Evolutionary conservation across 805 yeast species (phyloP).

Genomic region (Candida ponderosae): DNA sequence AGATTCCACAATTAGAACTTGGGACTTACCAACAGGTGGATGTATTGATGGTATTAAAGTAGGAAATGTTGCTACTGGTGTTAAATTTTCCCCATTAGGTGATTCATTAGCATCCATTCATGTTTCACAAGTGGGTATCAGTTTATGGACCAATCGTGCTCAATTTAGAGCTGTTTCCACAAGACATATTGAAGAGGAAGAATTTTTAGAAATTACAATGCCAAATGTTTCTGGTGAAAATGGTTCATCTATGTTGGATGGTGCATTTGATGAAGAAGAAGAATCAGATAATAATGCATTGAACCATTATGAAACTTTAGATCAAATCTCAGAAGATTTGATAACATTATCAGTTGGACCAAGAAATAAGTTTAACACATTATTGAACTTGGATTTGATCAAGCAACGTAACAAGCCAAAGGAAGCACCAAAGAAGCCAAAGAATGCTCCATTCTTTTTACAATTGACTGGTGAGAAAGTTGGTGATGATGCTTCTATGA

Average conservation of each 20-base stretch:
- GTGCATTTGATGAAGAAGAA: slow-evolving; percentile 53
- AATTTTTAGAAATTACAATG: slow-evolving; percentile 51
- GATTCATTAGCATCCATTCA: slow-evolving; percentile 91
- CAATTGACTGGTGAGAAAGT: slow-evolving; percentile 56
- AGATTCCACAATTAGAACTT: slow-evolving; percentile 85
- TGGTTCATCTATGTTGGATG: slow-evolving; percentile 63
- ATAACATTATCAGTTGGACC: slow-evolving; percentile 75
- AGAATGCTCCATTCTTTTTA: slow-evolving; percentile 76
- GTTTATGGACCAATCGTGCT: slow-evolving; percentile 86
- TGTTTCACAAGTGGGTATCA: slow-evolving; percentile 82
- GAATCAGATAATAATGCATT: slow-evolving; percentile 23
- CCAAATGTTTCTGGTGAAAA: slow-evolving; percentile 80
- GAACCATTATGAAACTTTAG: slow-evolving; percentile 40
- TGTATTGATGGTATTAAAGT: slow-evolving; percentile 88
- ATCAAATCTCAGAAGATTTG: slow-evolving; percentile 55
- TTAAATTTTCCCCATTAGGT: slow-evolving; percentile 80
- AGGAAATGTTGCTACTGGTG: slow-evolving; percentile 69
- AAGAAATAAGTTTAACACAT: slow-evolving; percentile 67
- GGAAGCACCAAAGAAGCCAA: slow-evolving; percentile 82
- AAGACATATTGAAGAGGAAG: slow-evolving; percentile 68
- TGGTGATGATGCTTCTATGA: slow-evolving; percentile 54
- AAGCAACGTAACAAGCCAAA: slow-evolving; percentile 83
- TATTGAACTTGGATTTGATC: slow-evolving; percentile 76
- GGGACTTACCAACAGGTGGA: slow-evolving; percentile 97
- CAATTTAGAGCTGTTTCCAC: slow-evolving; percentile 75